Evolutionary conservation across 2,329 filamentous ascomycete species (phyloP).

Genomic region (Elsinoe australis): DNA sequence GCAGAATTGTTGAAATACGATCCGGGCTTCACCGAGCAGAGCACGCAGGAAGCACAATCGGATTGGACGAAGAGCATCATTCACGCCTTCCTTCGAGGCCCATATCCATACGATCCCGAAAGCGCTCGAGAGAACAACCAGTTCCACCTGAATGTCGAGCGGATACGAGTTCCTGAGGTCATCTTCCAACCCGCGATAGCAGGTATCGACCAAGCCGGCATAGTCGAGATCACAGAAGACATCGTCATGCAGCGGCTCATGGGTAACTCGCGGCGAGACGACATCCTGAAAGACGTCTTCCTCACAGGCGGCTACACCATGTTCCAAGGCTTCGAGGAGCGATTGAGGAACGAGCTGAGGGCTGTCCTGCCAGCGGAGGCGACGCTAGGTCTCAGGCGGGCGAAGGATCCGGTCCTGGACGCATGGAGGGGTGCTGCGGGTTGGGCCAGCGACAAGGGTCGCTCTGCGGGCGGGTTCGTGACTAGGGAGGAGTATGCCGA

Average conservation of each 20-base stretch:
- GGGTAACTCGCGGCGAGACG: slow-evolving; percentile 50
- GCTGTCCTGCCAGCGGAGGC: slow-evolving; percentile 63
- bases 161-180: slow-evolving; percentile 87
- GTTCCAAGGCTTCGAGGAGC: slow-evolving; percentile 78
- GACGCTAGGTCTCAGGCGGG: slow-evolving; percentile 62
- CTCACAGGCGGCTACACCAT: slow-evolving; percentile 88
- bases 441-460: slow-evolving; percentile 61
- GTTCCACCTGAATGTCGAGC: slow-evolving; percentile 91
- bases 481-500: slow-evolving; percentile 78
- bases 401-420: slow-evolving; percentile 70
- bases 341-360: slow-evolving; percentile 64
- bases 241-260: slow-evolving; percentile 77
- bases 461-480: slow-evolving; percentile 56
- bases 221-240: slow-evolving; percentile 85
- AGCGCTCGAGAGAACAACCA: slow-evolving; percentile 76
- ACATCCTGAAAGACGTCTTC: slow-evolving; percentile 79
- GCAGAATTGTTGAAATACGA: slow-evolving; percentile 80
- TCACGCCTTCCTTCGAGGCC: slow-evolving; percentile 83
- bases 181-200: slow-evolving; percentile 89
- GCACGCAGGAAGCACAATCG: slow-evolving; percentile 82
- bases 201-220: slow-evolving; percentile 83
- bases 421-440: slow-evolving; percentile 87
- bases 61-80: slow-evolving; percentile 92
- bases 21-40: slow-evolving; percentile 79
- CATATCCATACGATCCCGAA: slow-evolving; percentile 74